Percentiles rank a stretch among this genome's conserved stretches.
Conservation (phyloP, 805 yeast genomes). For the Hanseniaspora singularis region DNA sequence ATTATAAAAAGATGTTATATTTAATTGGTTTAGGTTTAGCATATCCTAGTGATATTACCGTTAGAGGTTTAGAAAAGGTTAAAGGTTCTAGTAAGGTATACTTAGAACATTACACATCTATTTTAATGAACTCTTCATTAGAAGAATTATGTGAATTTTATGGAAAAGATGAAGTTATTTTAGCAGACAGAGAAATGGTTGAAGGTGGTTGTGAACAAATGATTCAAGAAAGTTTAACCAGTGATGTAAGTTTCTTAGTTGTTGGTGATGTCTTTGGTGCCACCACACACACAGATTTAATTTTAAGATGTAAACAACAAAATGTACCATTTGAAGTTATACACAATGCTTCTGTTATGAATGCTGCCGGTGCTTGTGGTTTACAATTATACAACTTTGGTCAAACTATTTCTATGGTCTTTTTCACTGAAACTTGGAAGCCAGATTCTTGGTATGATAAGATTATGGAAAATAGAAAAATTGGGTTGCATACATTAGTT, state of each 20-base stretch:
- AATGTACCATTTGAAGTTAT: slow-evolving; percentile 67
- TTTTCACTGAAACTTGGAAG: slow-evolving; percentile 89
- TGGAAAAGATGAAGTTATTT: slow-evolving; percentile 59
- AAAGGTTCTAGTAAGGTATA: slow-evolving; percentile 80
- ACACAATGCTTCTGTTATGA: slow-evolving; percentile 95
- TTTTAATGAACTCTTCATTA: slow-evolving; percentile 81
- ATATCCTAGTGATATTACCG: slow-evolving; percentile 80
- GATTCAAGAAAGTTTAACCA: slow-evolving; percentile 59
- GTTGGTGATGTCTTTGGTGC: slow-evolving; percentile 99
- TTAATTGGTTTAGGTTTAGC: slow-evolving; percentile 86
- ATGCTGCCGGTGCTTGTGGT: slow-evolving; percentile 97
- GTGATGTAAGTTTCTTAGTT: slow-evolving; percentile 85
- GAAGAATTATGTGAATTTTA: slow-evolving; percentile 67
- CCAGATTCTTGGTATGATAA: slow-evolving; percentile 92
- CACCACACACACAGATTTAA: slow-evolving; percentile 91
- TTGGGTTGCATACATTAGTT: slow-evolving; percentile 84
- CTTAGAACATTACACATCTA: slow-evolving; percentile 89
- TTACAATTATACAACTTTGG: slow-evolving; percentile 90
- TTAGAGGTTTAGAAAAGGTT: slow-evolving; percentile 80
- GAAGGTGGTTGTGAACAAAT: slow-evolving; percentile 81
- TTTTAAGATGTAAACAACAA: slow-evolving; percentile 78
- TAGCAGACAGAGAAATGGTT: slow-evolving; percentile 92
- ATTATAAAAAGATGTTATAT: slow-evolving; percentile 50
- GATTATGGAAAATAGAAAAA: slow-evolving; percentile 73
- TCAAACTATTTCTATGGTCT: slow-evolving; percentile 91